Evolutionary conservation across 257 asterid genomes (phyloP), one percentile per base, ranked within the genome.

Genomic region (Avicennia marina): DNA sequence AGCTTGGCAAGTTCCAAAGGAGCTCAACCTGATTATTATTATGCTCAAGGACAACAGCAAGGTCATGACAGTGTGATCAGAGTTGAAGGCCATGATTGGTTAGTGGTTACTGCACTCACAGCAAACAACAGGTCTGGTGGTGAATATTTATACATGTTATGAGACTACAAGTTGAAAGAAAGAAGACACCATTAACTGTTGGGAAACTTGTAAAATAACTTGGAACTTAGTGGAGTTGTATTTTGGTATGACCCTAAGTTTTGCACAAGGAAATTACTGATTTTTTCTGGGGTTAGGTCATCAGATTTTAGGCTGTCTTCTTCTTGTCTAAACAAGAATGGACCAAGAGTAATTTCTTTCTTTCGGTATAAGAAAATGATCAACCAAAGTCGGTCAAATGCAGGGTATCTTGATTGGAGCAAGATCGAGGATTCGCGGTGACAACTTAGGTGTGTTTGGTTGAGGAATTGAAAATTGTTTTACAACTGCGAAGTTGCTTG

Each of bases 261-360:
- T 27, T 46, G 53, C 3, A 4, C n/a, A 20, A 4, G 12, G 53
- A 26, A 43, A 43, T 15, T 47, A 34, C 11, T 26, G 32, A 11
- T n/a, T 16, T 65, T 58, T 75, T 76, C 86, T 65, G 59, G 47
- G 64, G 78, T 70, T 87, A 72, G 94, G 86, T 80, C 50, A 79
- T 67, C 96, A 54, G 65, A 68, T 74, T 63, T 3, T 6, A 38
- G 61, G n/a, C n/a, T 16, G 58, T 52, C n/a, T n/a, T n/a, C n/a
- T 54, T 41, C 55, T 13, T 69, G 78, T 67, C 68, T 66, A 69
- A 60, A 64, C 49, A 57, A 69, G 82, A 78, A 63, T 67, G 72
- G 79, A 75, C 73, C 25, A 45, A 24, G 4, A 39, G 49, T 57
- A 16, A 21, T n/a, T n/a, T n/a, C n/a, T 82, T 78, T 56, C 78